Conservation (phyloP, 2,329 filamentous ascomycete genomes). For the Hymenoscyphus salicellus region DNA sequence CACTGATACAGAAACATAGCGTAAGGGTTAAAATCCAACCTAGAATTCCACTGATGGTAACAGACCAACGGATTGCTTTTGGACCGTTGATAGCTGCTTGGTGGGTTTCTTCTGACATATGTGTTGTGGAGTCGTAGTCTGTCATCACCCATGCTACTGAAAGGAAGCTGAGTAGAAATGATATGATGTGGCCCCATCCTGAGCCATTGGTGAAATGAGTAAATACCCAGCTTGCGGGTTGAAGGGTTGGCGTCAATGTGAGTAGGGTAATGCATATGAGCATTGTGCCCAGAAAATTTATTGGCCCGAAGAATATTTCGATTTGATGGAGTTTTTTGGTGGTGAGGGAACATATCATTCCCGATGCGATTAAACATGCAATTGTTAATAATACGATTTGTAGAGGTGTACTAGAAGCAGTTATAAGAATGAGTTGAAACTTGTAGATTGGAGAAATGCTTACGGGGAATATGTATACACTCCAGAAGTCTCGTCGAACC, state of each 20-base stretch:
- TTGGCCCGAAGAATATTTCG: slow-evolving; percentile 63
- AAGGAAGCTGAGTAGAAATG: slow-evolving; percentile 57
- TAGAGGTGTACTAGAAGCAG: slow-evolving; percentile 47
- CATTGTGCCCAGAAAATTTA: slow-evolving; percentile 60
- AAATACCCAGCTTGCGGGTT: slow-evolving; percentile 58
- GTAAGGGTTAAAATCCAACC: slow-evolving; percentile 63
- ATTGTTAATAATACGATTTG: slow-evolving; percentile 59
- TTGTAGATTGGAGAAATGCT: slow-evolving; percentile 30
- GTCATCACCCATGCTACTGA: slow-evolving; percentile 65
- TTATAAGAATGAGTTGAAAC: not conserved
- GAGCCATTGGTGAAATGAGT: slow-evolving; percentile 59
- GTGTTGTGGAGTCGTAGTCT: slow-evolving; percentile 64
- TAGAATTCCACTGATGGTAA: slow-evolving; percentile 56
- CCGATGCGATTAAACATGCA: slow-evolving; percentile 50
- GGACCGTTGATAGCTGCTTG: slow-evolving; percentile 60
- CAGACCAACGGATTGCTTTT: slow-evolving; percentile 55
- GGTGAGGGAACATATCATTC: slow-evolving; percentile 60
- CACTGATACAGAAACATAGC: slow-evolving; percentile 60
- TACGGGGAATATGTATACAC: slow-evolving; percentile 56
- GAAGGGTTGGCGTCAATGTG: slow-evolving; percentile 56
- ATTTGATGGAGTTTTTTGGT: slow-evolving; percentile 58
- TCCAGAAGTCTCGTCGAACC: slow-evolving; percentile 42
- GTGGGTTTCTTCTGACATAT: slow-evolving; percentile 66
- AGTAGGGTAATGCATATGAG: slow-evolving; percentile 58
- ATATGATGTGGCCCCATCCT: slow-evolving; percentile 60